Conservation (phyloP, 176 grass and related monocot species). For the Zea mays region Zm-B73-REFERENCE-NAM-5.0 NC_050102.1:179588001-179588500, state of each 20-base stretch:
- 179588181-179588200: conserved; percentile 63
- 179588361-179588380: conserved; percentile 42
- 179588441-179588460: conserved; percentile 57
- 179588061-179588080: conserved; percentile 51
- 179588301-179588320: no score
- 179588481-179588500: conserved; percentile 37
- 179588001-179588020: conserved; percentile 36
- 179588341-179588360: no score
- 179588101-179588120: conserved; percentile 69
- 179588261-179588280: conserved; percentile 44
- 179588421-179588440: conserved; percentile 67
- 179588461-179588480: conserved; percentile 48
- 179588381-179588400: conserved; percentile 52
- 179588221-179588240: conserved; percentile 70
- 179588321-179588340: no score
- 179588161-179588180: not conserved
- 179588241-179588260: conserved; percentile 54
- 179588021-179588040: conserved; percentile 56
- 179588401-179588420: conserved; percentile 54
- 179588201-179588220: conserved; percentile 84
- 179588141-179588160: no score
- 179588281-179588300: conserved; percentile 41
- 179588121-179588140: conserved; percentile 55
- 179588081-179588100: conserved; percentile 61
- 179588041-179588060: conserved; percentile 68